A percentile compares a stretch with the other conserved stretches of the same genome.
phyloP scores from a whole-genome alignment of 495 filamentous ascomycete species.

The Penicillium coprophilum region DNA sequence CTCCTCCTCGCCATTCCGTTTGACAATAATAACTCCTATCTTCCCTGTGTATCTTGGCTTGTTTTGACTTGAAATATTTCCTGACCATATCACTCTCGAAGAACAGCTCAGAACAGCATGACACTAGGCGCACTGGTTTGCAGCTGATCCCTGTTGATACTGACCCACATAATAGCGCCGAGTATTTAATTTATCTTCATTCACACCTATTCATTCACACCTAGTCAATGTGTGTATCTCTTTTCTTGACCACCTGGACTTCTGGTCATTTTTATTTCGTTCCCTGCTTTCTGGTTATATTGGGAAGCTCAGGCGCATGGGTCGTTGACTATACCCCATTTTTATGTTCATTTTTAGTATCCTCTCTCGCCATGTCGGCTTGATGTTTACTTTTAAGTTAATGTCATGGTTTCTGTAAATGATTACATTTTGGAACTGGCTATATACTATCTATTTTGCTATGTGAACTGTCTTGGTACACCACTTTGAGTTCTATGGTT shows the following conservation, averaged over 20 bases:
- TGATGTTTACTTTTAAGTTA: neutral
- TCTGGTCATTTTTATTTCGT: neutral
- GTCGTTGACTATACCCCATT: conserved; percentile 15
- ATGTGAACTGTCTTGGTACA: neutral
- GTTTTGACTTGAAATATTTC: neutral
- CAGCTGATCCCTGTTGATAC: conserved; percentile 4
- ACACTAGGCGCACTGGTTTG: conserved; percentile 9
- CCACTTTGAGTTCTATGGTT: neutral
- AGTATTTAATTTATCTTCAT: neutral
- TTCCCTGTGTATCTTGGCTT: neutral
- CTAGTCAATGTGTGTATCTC: neutral
- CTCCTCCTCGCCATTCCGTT: neutral
- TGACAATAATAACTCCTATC: neutral
- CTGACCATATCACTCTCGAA: neutral
- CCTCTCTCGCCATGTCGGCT: neutral
- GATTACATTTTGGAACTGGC: neutral
- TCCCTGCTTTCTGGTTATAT: conserved; percentile 1
- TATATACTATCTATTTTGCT: neutral
- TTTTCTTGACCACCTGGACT: neutral
- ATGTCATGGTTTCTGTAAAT: neutral
- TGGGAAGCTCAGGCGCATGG: conserved; percentile 14
- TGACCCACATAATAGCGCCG: conserved; percentile 9
- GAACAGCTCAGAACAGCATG: neutral
- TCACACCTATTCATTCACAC: neutral
- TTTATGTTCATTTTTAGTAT: neutral